Evolutionary conservation across 257 asterid genomes (phyloP).

Genomic region (Petunia axillaris): DNA sequence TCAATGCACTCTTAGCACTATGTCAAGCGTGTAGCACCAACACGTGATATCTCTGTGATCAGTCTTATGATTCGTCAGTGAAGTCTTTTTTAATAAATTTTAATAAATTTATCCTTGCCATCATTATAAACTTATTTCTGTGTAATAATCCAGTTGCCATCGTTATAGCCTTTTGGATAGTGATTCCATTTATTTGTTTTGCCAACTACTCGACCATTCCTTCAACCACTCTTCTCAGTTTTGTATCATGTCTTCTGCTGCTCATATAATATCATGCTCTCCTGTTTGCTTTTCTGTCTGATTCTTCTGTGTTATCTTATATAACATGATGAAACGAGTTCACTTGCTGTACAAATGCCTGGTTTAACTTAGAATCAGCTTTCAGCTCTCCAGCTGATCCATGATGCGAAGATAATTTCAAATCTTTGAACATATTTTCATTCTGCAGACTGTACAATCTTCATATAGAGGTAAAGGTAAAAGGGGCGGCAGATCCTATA

Average conservation of each 20-base stretch:
- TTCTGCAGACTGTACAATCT: conserved; percentile 54
- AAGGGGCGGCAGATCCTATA: conserved; percentile 38
- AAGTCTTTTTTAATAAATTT: not conserved
- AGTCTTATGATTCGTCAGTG: not conserved
- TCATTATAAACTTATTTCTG: not conserved
- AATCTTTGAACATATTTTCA: conserved; percentile 25
- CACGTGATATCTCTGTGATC: not conserved
- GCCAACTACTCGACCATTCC: not conserved
- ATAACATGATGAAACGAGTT: not conserved
- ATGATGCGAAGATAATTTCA: not conserved
- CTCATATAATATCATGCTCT: conserved; percentile 3
- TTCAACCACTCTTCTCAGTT: not conserved
- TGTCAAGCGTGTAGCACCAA: not conserved
- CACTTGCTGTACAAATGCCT: conserved; percentile 11
- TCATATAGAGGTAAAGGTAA: conserved; percentile 39
- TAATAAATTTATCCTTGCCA: not conserved
- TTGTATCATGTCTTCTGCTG: conserved; percentile 14
- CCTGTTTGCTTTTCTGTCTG: not conserved
- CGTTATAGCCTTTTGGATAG: not conserved
- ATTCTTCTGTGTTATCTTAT: conserved; percentile 7
- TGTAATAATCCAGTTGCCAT: not conserved
- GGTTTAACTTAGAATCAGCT: conserved; percentile 11
- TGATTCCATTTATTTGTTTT: not conserved
- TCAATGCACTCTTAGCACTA: not conserved
- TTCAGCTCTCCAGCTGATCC: conserved; percentile 14